Evolutionary conservation across 345 rosid genomes (phyloP).

Genomic region (Pistacia atlantica): DNA sequence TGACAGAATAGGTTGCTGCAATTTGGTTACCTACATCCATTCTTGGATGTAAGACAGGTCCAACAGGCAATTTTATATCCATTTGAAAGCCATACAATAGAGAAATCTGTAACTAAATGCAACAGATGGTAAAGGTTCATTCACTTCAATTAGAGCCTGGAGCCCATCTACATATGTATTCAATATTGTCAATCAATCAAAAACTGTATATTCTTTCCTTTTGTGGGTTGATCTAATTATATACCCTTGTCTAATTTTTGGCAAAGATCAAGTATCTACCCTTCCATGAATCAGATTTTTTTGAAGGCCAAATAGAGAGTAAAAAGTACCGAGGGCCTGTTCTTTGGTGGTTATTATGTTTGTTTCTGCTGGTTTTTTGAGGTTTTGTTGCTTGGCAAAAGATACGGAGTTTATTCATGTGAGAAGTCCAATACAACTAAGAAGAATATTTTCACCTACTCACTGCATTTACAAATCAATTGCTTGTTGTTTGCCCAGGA

Average conservation of each 20-base stretch:
- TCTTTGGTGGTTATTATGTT: too few species aligned
- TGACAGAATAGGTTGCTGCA: too few species aligned
- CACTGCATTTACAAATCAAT: too few species aligned
- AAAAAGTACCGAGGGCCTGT: too few species aligned
- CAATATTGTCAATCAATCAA: slow-evolving; percentile 1
- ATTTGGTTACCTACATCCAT: too few species aligned
- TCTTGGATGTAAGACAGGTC: not conserved
- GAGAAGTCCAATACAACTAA: too few species aligned
- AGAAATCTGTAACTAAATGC: not conserved
- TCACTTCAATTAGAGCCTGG: not conserved
- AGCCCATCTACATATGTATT: not conserved
- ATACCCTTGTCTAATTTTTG: not conserved
- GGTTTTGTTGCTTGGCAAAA: too few species aligned
- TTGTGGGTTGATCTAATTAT: not conserved
- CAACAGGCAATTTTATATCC: not conserved
- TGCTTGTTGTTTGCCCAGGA: too few species aligned
- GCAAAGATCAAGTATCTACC: not conserved
- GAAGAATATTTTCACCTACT: too few species aligned
- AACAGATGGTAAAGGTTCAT: not conserved
- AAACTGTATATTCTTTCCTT: slow-evolving; percentile 19
- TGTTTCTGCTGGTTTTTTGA: too few species aligned
- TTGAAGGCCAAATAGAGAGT: too few species aligned
- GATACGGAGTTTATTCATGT: too few species aligned
- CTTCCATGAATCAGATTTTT: not conserved
- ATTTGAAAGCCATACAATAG: slow-evolving; percentile 8